Conservation (phyloP, 2,329 filamentous ascomycete genomes). For the Chaetothyriales sp. region DNA sequence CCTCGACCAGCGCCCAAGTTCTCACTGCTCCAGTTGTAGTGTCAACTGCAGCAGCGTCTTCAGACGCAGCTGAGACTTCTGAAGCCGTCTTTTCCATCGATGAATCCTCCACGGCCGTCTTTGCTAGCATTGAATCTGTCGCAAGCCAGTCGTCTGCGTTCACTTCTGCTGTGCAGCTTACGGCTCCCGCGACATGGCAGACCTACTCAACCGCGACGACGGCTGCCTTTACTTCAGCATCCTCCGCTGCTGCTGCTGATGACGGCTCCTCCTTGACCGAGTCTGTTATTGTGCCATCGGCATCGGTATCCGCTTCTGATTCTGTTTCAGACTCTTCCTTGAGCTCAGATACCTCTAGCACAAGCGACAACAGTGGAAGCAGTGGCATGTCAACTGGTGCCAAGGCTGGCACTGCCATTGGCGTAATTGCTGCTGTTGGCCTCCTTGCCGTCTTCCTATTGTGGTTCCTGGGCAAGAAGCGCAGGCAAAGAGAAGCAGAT, state of each 20-base stretch:
- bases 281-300: slow-evolving; percentile 9
- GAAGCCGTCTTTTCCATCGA: slow-evolving; percentile 2
- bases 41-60: slow-evolving; percentile 1
- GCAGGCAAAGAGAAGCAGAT: slow-evolving; percentile 35
- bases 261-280: slow-evolving; percentile 7
- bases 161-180: slow-evolving; percentile 7
- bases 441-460: slow-evolving; percentile 53
- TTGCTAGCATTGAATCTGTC: slow-evolving; percentile 11
- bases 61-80: slow-evolving; percentile 1
- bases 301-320: not conserved
- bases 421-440: slow-evolving; percentile 56
- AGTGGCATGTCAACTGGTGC: slow-evolving; percentile 29
- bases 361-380: slow-evolving; percentile 2
- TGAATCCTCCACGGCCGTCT: slow-evolving; percentile 5
- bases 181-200: slow-evolving; percentile 3
- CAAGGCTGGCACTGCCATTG: slow-evolving; percentile 75
- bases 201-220: slow-evolving; percentile 8
- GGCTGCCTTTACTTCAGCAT: slow-evolving; percentile 1
- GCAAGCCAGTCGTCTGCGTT: slow-evolving; percentile 10
- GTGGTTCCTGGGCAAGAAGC: slow-evolving; percentile 60
- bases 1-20: not conserved
- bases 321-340: not conserved
- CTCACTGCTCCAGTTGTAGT: not conserved
- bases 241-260: not conserved
- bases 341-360: not conserved